Evolutionary conservation across 164 flowering plant genomes (phyloP), one percentile per base, ranked within the genome.

Genomic region (Santalum album): DNA sequence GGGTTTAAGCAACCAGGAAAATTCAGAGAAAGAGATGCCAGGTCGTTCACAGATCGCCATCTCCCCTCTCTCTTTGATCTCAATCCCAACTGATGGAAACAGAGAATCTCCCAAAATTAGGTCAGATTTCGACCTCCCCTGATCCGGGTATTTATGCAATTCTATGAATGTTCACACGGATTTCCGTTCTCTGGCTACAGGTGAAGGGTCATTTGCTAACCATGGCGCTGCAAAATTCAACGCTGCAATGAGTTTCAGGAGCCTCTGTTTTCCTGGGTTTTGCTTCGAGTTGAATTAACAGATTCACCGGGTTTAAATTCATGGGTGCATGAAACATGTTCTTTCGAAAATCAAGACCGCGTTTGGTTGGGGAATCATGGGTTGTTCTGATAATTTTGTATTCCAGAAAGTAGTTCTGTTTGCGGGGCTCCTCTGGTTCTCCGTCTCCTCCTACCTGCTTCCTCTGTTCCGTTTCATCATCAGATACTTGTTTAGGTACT

Each of bases 41-140:
- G 58, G 75, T 68, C 39, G 83, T 74, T 78, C 59, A 58, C 60
- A 48, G 49, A 77, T 78, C 70, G 61, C 66, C 67, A 68, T 78
- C 80, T 38, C 14, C 48, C 75, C 66, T 39, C 15, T 12, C 6
- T 46, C 12, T 48, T 50, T 59, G 57, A 35, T 54, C 40, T 36
- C 46, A 17, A 39, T 25, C 23, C 34, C 59, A 25, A 24, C 7
- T 34, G 7, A 7, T 32, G 36, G 36, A 12, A n/a, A n/a, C n/a
- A n/a, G n/a, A n/a, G 6, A 48, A 53, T 60, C 65, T 56, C 21
- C 45, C 26, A 17, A 14, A 45, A 54, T 78, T 72, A 71, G 83
- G 78, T 78, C 73, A 50, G 53, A 56, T 65, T 68, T 78, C 77
- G 43, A 48, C 68, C 51, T 73, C 76, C 54, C 72, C 17, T 42